Evolutionary conservation across 2,329 filamentous ascomycete genomes (phyloP), one percentile per base, ranked within the genome.

Genomic region (Pseudocercospora musae): DNA sequence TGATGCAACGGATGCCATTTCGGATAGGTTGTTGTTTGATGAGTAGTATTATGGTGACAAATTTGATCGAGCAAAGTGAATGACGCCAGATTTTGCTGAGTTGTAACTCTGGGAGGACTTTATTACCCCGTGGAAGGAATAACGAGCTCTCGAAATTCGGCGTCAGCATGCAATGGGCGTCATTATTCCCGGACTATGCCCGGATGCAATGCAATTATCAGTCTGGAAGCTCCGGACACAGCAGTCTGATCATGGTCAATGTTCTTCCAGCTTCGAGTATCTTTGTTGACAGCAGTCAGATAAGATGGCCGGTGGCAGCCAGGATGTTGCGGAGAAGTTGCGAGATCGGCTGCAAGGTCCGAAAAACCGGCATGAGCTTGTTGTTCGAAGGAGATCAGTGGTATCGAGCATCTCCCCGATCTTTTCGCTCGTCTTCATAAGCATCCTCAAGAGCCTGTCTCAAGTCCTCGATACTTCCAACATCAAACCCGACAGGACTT

Each of bases 381-480:
- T 11, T 29, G 21, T 48, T 20, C 18, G 33, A 15, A 15, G 15
- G 49, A 42, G 29, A 44, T 53, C 44, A 62, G 7, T 53, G 31
- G 40, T 59, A 62, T 18, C 57, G 33, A 29, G 57, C 50, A 56
- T 20, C 50, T 11, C 57, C 60, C 60, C 60, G 59, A 23, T 7
- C 80, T 75, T 63, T 82, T 78, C 0, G 84, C 82, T 1, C 58
- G 37, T 60, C 62, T 31, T 40, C 54, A 58, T 49, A 60, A 29
- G 62, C 55, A 55, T 61, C 54, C 40, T 60, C 54, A 42, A 64
- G 53, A 25, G 55, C 58, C 25, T 10, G 15, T 42, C 60, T 37
- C 21, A 60, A 55, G 5, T 9, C 52, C 25, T 58, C 57, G 5
- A 6, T 23, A n/a, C 44, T 31, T 11, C 33, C 49, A 20, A 37